Evolutionary conservation across 495 filamentous ascomycete genomes (phyloP), one percentile per base, ranked within the genome.

Genomic region (Clavariopsis aquatica): DNA sequence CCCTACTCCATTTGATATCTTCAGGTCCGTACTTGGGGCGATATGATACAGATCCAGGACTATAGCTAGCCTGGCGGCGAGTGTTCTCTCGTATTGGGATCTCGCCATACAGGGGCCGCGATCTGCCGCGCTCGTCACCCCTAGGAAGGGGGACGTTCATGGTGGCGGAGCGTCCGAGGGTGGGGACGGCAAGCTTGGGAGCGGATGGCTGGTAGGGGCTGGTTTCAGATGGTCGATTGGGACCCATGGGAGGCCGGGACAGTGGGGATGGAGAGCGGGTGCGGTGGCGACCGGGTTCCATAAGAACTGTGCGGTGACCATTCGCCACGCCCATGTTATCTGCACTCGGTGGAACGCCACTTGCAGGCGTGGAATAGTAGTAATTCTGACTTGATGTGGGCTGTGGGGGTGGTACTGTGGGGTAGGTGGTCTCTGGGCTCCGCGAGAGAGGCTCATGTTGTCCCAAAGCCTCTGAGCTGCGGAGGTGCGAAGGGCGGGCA

Each of bases 221-320:
- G 17, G 53, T 34, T 23, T 59, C 49, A 26, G 59, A 41, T 20
- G 43, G 49, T 9, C 66, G 36, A 34, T 60, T 57, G 27, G 56
- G 4, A 45, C 62, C 62, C 46, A 66, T 62, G 7, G 67, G 67
- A 20, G 62, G 67, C n/a, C 49, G 51, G 26, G 49, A 28, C 20
- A 66, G 41, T 47, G 68, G 64, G 43, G 68, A 61, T 20, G 68
- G 68, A 0, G 68, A 70, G 31, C 59, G 57, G 19, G 58, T 31
- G 38, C 64, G 58, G 46, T 61, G 58, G 49, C 58, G 62, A n/a
- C 27, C 57, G 27, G 68, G 68, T 47, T 70, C 68, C 19, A 41
- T 63, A 36, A 61, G 38, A 51, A 70, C 51, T 26, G 64, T 67
- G 59, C 68, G 68, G 55, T 70, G 68, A 36, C 64, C 64, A 57